Base-by-base conservation (phyloP, 495 filamentous ascomycete species). In the Pyrenula massariospora region DNA sequence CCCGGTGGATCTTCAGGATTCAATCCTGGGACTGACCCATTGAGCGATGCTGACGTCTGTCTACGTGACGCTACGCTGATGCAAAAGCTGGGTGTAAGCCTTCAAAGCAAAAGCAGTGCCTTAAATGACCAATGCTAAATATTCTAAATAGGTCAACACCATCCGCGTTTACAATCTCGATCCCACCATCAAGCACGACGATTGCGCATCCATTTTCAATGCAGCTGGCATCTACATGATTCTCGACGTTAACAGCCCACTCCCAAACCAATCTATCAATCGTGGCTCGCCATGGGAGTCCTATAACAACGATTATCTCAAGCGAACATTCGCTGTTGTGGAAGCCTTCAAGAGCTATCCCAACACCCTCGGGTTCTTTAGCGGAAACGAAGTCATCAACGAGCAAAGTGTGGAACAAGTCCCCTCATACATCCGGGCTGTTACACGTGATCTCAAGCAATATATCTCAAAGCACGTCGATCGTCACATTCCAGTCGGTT, bases 301-400 rank as follows among this genome's bases (percentile, higher is more conserved):
- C 57, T 97, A 96, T 77, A 83, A 83, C 63, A 71, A 72, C 47
- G 70, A 65, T 25, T 97, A 97, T 68, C 79, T 94, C 58, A 80
- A 83, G 62, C 84, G 90, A 63, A 88, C 89, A 58, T 96, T 95
- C 69, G 84, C 83, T 63, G 78, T 97, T 48, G 88, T 96, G 24
- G 92, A 97, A 74, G 87, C 86, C 25, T 97, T 97, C 84, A 92
- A 91, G 75, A 78, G 79, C 68, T 97, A 88, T 70, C 88, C 89
- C 58, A 97, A 97, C 71, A 83, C 84, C 1, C 74, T 95, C n/a
- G 86, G 80, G 53, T 96, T 95, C 79, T 94, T 96, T 69, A 81
- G 88, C 42, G 92, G 88, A 52, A 97, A 97, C 70, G 92, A 97
- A 72, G 86, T 95, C 54, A 91, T 96, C 68, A 87, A 94, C 61